A percentile compares a stretch with the other conserved stretches of the same genome.
phyloP scores from a whole-genome alignment of 2,329 filamentous ascomycete species.

The Fusarium citri region DNA sequence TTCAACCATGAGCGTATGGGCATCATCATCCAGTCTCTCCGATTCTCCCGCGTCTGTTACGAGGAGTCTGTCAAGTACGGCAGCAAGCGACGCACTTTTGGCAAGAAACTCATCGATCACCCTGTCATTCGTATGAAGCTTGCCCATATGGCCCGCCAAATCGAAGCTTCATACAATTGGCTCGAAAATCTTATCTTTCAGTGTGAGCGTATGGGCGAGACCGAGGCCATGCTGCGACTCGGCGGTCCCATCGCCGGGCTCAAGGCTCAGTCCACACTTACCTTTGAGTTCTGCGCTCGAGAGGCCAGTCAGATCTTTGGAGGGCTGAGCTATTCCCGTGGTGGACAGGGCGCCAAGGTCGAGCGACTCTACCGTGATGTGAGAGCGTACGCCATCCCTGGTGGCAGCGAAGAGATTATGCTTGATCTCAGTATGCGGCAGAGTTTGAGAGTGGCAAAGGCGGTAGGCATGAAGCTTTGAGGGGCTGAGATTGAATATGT shows the following conservation, averaged over 20 bases:
- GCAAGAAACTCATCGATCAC: conserved; percentile 96
- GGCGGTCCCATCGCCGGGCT: conserved; percentile 93
- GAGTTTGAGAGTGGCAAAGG: conserved; percentile 87
- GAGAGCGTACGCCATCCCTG: conserved; percentile 94
- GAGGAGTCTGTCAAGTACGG: conserved; percentile 97
- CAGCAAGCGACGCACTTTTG: conserved; percentile 96
- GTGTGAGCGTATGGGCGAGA: conserved; percentile 91
- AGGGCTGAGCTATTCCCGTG: conserved; percentile 89
- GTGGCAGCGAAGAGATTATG: conserved; percentile 98
- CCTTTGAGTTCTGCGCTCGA: conserved; percentile 96
- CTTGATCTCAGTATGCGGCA: conserved; percentile 94
- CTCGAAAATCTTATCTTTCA: conserved; percentile 95
- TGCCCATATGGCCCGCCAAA: conserved; percentile 97
- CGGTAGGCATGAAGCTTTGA: conserved; percentile 95
- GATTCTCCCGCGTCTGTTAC: conserved; percentile 96
- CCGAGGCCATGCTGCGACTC: conserved; percentile 94
- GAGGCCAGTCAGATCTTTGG: conserved; percentile 99
- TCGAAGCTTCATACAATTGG: conserved; percentile 97
- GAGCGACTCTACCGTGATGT: conserved; percentile 96
- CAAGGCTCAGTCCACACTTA: conserved; percentile 93
- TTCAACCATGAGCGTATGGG: conserved; percentile 99
- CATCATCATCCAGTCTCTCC: conserved; percentile 96
- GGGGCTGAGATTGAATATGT: neutral
- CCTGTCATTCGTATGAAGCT: conserved; percentile 98
- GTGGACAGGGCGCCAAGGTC: conserved; percentile 94